Evolutionary conservation across 2,329 filamentous ascomycete genomes (phyloP), one percentile per base, ranked within the genome.

Genomic region (Alternaria gansuensis): DNA sequence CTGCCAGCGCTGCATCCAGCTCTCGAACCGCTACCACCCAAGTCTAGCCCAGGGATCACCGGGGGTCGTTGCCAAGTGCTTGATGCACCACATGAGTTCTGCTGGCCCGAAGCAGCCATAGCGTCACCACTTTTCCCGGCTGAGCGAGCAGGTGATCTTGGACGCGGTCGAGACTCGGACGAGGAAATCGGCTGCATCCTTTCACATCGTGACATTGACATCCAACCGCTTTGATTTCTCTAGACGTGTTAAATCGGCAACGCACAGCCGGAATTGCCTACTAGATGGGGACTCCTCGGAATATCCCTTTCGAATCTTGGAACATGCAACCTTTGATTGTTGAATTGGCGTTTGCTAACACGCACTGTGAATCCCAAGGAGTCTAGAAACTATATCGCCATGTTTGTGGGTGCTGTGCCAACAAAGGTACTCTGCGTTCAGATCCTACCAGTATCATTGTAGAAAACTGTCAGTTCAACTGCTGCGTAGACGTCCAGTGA

Each of bases 91-190:
- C 57, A 44, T 66, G 65, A 64, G 57, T 50, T 17, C 28, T 21
- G 17, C 44, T 65, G 28, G 33, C 65, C 58, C 11, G 23, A 55
- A 54, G 33, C 24, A 49, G 57, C 24, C 36, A 14, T 66, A 62
- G 65, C 56, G 57, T 44, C 57, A 29, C 43, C n/a, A 14, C 60
- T 65, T 51, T 46, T 44, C 46, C 60, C 56, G 59, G 62, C 54
- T 59, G 46, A 40, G 24, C 37, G 53, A 51, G 40, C 66, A 68
- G 54, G 52, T 68, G 66, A 65, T 54, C 57, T 51, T 13, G 34
- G 40, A 50, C 29, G 21, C 36, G 61, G 63, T 63, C 65, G 68
- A 70, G 65, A 65, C 63, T 64, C 39, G 36, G 43, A 39, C 55
- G 21, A 48, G 14, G 13, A n/a, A 14, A 36, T 48, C 26, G 33